phyloP scores from a whole-genome alignment of 768 basidiomycete species.

The Lactarius sp. region DNA sequence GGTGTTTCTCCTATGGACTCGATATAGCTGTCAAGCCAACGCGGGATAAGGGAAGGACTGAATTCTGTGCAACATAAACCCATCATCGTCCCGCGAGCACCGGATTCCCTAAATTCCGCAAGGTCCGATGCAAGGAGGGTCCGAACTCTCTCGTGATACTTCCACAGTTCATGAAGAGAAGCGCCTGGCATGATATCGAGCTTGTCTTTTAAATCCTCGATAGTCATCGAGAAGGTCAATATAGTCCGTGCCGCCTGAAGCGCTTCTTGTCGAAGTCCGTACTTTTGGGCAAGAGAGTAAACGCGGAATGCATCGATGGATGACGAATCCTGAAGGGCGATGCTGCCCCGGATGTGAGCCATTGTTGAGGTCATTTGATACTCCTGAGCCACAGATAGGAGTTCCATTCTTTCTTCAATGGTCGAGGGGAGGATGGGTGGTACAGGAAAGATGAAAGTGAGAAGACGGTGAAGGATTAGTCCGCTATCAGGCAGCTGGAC shows the following conservation, averaged over 20 bases:
- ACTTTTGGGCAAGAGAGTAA: constrained; percentile 5
- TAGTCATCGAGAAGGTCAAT: not conserved
- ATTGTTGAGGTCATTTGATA: constrained; percentile 1
- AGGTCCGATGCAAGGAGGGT: not conserved
- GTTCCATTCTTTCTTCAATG: not conserved
- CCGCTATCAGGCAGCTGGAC: not conserved
- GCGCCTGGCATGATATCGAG: not conserved
- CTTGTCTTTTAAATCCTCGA: not conserved
- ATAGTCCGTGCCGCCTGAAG: not conserved
- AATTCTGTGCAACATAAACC: not conserved
- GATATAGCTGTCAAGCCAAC: constrained; percentile 6
- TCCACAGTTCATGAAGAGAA: constrained; percentile 5
- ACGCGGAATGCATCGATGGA: not conserved
- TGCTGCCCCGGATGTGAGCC: not conserved
- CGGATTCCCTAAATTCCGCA: not conserved
- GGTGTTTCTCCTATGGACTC: constrained; percentile 1
- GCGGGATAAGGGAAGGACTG: not conserved
- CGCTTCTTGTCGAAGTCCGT: not conserved
- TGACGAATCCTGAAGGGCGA: not conserved
- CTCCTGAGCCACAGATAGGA: constrained; percentile 5
- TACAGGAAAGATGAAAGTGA: constrained; percentile 14
- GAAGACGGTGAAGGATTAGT: not conserved
- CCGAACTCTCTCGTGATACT: not conserved
- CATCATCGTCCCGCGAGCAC: not conserved
- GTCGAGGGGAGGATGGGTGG: not conserved